Percentiles rank a stretch among this genome's conserved stretches.
phyloP scores from a whole-genome alignment of 169 alveolate genomes.

The Neospora caninum region DNA sequence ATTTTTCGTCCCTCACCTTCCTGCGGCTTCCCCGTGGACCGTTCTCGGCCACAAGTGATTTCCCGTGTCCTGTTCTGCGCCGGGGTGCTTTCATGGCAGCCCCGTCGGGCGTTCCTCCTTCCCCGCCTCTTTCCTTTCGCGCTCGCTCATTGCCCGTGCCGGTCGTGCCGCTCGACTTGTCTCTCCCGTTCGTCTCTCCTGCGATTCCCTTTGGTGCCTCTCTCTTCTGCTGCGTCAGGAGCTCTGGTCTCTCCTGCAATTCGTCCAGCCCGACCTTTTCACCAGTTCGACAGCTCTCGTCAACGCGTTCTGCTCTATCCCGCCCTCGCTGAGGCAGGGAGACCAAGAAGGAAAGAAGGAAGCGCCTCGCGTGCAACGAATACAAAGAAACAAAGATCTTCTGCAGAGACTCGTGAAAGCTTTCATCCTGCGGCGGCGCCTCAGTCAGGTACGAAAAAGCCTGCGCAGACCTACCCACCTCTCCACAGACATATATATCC shows the following conservation, averaged over 20 bases:
- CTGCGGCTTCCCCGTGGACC: too few relatives aligned
- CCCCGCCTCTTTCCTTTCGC: too few relatives aligned
- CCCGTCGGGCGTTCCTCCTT: too few relatives aligned
- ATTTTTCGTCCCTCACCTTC: too few relatives aligned
- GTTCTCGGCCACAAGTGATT: too few relatives aligned
- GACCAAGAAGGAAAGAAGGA: neutral
- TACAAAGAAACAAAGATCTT: neutral
- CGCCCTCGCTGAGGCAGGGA: neutral
- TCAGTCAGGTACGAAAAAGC: neutral
- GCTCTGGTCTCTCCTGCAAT: slow-evolving; percentile 8
- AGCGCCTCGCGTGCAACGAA: neutral
- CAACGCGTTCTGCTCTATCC: neutral
- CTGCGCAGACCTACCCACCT: neutral
- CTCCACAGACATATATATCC: neutral
- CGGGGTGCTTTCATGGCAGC: too few relatives aligned
- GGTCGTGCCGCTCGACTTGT: too few relatives aligned
- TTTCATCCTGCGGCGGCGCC: neutral
- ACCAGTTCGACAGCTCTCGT: neutral
- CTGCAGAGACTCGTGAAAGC: neutral
- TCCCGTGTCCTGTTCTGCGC: too few relatives aligned
- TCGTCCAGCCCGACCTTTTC: slow-evolving; percentile 4
- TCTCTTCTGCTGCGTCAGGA: neutral
- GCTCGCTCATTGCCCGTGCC: too few relatives aligned
- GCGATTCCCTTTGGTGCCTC: too few relatives aligned
- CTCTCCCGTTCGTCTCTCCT: too few relatives aligned